Base-by-base conservation (phyloP, 2,329 filamentous ascomycete species). In the Exophiala sideris region DNA sequence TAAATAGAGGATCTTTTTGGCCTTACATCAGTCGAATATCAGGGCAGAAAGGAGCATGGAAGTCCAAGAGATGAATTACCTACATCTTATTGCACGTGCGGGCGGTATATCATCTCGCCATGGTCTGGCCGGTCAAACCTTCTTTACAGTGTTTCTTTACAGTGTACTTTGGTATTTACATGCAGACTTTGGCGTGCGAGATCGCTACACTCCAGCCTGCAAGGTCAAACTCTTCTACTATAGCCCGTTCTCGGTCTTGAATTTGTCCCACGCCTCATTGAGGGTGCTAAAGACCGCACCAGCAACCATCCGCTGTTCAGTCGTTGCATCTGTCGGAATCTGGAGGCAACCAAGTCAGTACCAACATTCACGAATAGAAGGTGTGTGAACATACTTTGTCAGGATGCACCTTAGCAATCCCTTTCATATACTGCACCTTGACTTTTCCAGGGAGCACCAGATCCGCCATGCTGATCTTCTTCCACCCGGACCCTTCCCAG, bases 391-490 rank as follows among this genome's bases (percentile, higher is more conserved):
- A 56, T 79, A 96, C 94, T 87, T 99, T 99, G 71, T 99, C 94
- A 57, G 94, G 94, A 79, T 99, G 94, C 64, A 94, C 94, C 79
- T 96, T 97, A 9, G 87, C 89, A 79, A 99, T 97, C 5, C 92
- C 94, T 81, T 96, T 96, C 94, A 99, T 97, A 70, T 99, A 99
- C 56, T 88, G 79, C 61, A 99, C 87, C 82, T 99, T 99, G 70
- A 97, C 94, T 78, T 92, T 96, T 63, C 89, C 91, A 33, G 91
- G 85, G 80, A 96, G 82, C 48, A 99, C 87, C 63, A 99, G 72
- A 74, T 99, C 94, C 61, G 91, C 87, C 83, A 99, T 84, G 32
- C 90, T 91, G 52, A 97, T 86, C 76, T 95, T 96, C 77, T 96
- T 96, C 94, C 94, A 99, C 3, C 90, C 91, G 59, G 90, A 89